phyloP scores from a whole-genome alignment of 2,329 filamentous ascomycete species.

The Septoria linicola region DNA sequence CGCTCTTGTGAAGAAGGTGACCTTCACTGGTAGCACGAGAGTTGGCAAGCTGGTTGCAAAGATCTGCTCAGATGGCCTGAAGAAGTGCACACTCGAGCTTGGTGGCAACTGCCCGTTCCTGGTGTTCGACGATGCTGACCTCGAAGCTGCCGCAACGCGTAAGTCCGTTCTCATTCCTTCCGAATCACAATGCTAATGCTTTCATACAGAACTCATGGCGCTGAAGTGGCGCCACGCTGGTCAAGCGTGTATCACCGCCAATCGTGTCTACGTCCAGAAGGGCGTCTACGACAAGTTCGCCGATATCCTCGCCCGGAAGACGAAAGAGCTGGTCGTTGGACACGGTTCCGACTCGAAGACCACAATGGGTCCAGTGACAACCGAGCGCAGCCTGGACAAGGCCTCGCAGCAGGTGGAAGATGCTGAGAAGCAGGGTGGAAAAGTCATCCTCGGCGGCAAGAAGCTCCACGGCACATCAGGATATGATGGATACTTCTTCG shows the following conservation, averaged over 20 bases:
- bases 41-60: conserved; percentile 63
- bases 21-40: conserved; percentile 61
- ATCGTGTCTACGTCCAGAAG: conserved; percentile 63
- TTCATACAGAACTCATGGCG: conserved; percentile 42
- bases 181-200: conserved; percentile 11
- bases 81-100: conserved; percentile 64
- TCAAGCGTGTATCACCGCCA: conserved; percentile 65
- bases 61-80: conserved; percentile 59
- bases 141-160: conserved; percentile 56
- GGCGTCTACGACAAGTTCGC: conserved; percentile 63
- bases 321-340: conserved; percentile 57
- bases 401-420: conserved; percentile 58
- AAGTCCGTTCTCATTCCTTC: conserved; percentile 15
- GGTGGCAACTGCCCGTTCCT: conserved; percentile 66
- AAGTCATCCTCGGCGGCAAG: conserved; percentile 61
- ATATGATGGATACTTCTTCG: conserved; percentile 64
- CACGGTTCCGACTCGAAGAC: conserved; percentile 59
- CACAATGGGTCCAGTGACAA: conserved; percentile 62
- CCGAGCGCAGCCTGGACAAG: conserved; percentile 56
- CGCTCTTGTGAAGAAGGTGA: conserved; percentile 60
- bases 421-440: conserved; percentile 62
- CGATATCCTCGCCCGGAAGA: conserved; percentile 53
- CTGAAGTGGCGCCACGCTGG: conserved; percentile 61
- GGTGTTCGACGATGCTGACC: conserved; percentile 63
- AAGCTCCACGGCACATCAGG: conserved; percentile 43